Conservation (phyloP, 352 stramenopile genomes). For the Globisporangium polare region DNA sequence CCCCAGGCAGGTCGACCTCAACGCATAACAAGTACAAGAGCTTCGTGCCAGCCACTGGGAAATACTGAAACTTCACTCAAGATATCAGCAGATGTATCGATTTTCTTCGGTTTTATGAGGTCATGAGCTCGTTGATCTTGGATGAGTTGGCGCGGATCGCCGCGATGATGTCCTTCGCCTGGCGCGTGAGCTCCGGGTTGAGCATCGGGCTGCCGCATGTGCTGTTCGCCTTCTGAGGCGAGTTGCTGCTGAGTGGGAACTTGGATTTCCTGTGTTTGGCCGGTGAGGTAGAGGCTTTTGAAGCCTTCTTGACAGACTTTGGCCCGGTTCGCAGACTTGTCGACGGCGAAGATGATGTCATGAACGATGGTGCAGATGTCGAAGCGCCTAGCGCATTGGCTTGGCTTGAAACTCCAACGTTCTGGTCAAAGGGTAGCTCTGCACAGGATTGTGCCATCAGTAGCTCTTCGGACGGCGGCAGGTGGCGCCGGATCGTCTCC, state of each 20-base stretch:
- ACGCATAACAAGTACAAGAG: neutral
- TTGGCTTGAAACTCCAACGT: neutral
- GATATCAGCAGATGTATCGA: neutral
- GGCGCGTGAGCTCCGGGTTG: constrained; percentile 48
- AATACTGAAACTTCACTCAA: neutral
- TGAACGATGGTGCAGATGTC: constrained; percentile 19
- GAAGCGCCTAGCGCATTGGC: constrained; percentile 13
- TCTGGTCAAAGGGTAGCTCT: neutral
- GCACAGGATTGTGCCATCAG: neutral
- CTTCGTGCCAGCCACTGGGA: neutral
- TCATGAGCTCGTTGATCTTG: constrained; percentile 75
- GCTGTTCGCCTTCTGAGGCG: neutral
- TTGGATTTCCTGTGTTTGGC: constrained; percentile 12
- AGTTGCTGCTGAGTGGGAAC: neutral
- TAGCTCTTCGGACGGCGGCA: constrained; percentile 2
- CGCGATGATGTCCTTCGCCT: constrained; percentile 57
- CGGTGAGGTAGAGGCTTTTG: constrained; percentile 18
- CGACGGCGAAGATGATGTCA: neutral
- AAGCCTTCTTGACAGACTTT: constrained; percentile 6
- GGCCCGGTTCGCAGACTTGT: neutral
- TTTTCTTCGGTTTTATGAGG: neutral
- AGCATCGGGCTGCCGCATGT: constrained; percentile 25
- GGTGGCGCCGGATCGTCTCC: constrained; percentile 48
- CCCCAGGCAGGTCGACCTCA: neutral
- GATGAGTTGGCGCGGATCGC: constrained; percentile 60